phyloP scores from a whole-genome alignment of 140 eudicot genomes.

The Anethum foeniculum region DNA sequence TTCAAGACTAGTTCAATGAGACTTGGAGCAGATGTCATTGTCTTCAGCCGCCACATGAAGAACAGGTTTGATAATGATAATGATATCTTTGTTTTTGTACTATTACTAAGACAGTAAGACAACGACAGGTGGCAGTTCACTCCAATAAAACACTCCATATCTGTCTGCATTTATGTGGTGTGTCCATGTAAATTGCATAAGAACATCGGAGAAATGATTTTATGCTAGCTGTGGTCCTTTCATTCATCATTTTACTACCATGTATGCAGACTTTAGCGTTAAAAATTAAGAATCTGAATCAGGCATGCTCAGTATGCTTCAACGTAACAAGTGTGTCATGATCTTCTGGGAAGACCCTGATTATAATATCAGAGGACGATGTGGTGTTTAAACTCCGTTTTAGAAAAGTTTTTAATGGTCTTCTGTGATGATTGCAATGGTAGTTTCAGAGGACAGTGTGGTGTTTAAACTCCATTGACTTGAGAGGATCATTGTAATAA shows the following conservation, averaged over 20 bases:
- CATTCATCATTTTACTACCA: neutral
- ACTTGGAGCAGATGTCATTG: conserved; percentile 91
- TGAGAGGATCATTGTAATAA: neutral
- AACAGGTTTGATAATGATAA: conserved; percentile 31
- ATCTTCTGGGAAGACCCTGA: neutral
- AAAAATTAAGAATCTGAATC: neutral
- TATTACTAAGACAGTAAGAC: neutral
- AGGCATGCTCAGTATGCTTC: neutral
- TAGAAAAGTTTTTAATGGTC: no score
- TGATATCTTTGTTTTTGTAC: neutral
- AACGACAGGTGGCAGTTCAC: neutral
- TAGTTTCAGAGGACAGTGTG: neutral
- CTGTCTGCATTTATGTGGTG: neutral
- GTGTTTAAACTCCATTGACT: neutral
- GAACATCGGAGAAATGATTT: neutral
- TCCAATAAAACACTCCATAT: neutral
- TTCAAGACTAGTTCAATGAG: conserved; percentile 94
- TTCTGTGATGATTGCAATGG: no score
- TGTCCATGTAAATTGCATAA: neutral
- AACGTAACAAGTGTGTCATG: neutral
- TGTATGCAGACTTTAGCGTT: neutral
- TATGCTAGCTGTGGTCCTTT: neutral
- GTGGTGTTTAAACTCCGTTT: no score
- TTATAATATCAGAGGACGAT: neutral
- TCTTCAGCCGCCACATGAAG: conserved; percentile 55